Evolutionary conservation across 148 eudicot species (phyloP).

Genomic region (Limonium bicolor): DNA sequence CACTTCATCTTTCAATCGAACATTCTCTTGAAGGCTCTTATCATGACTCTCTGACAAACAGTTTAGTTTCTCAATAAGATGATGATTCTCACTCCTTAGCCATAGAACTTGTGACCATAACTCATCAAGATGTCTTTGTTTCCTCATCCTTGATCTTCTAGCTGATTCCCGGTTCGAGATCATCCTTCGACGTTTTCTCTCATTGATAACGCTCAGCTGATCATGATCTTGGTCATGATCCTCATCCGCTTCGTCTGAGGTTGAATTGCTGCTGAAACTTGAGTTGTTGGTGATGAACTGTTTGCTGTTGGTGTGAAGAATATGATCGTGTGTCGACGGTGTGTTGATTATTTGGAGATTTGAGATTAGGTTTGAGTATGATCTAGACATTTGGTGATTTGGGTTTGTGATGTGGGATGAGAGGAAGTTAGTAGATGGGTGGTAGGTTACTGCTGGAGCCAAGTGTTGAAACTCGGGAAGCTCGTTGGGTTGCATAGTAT

Average conservation of each 20-base stretch:
- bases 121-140: slow-evolving; percentile 53
- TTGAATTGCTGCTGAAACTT: slow-evolving; percentile 41
- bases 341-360: slow-evolving; percentile 1
- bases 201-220: slow-evolving; percentile 37
- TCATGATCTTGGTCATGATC: too few relatives aligned
- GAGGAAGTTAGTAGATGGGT: slow-evolving; percentile 13
- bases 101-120: slow-evolving; percentile 53
- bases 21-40: slow-evolving; percentile 43
- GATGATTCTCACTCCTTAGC: slow-evolving; percentile 44
- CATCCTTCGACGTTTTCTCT: slow-evolving; percentile 59
- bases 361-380: slow-evolving; percentile 2
- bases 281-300: slow-evolving; percentile 21
- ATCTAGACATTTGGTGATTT: neutral
- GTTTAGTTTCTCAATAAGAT: slow-evolving; percentile 35
- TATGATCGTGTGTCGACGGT: slow-evolving; percentile 12
- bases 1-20: slow-evolving; percentile 62
- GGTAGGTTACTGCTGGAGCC: slow-evolving; percentile 10
- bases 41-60: slow-evolving; percentile 29
- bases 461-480: slow-evolving; percentile 22
- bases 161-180: slow-evolving; percentile 65
- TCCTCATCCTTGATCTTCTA: slow-evolving; percentile 57
- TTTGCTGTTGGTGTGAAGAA: slow-evolving; percentile 19
- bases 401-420: slow-evolving; percentile 4
- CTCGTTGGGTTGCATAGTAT: slow-evolving; percentile 35
- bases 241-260: slow-evolving; percentile 63